Percentiles rank a stretch among this genome's conserved stretches.
Evolutionary conservation across 2,329 filamentous ascomycete genomes (phyloP).

Genomic region (Aureobasidium melanogenum): DNA sequence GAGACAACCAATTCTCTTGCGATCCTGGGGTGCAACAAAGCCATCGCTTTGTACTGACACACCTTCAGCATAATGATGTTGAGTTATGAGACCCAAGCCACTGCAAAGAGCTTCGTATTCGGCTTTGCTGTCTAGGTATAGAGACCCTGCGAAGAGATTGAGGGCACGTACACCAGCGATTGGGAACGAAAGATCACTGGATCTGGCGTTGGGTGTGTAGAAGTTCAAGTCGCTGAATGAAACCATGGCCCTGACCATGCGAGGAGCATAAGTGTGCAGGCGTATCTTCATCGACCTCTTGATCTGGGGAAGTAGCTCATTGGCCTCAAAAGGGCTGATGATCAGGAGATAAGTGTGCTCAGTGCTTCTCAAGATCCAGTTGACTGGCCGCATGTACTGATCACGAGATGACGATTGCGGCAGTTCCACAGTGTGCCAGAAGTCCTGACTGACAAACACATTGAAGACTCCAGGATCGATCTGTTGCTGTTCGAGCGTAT

Average conservation of each 20-base stretch:
- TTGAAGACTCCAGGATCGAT: not conserved
- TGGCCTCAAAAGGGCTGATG: slow-evolving; percentile 54
- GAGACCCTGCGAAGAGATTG: slow-evolving; percentile 1
- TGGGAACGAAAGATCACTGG: not conserved
- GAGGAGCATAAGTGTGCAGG: slow-evolving; percentile 1
- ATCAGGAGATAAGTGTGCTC: slow-evolving; percentile 36
- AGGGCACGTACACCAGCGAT: not conserved
- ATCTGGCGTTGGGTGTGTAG: not conserved
- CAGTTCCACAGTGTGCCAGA: slow-evolving; percentile 44
- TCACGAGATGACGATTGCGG: slow-evolving; percentile 39
- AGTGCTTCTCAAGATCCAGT: slow-evolving; percentile 42
- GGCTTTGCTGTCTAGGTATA: not conserved
- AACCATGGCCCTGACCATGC: not conserved
- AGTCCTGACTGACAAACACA: not conserved
- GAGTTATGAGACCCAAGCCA: not conserved
- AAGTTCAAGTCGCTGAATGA: not conserved
- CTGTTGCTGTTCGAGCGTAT: not conserved
- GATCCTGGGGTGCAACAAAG: not conserved
- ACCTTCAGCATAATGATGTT: rapidly evolving
- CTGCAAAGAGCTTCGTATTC: not conserved
- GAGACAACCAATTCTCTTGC: not conserved
- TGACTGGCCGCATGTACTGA: slow-evolving; percentile 43
- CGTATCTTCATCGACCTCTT: slow-evolving; percentile 23
- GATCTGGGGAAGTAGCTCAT: slow-evolving; percentile 40
- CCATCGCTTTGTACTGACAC: not conserved